Evolutionary conservation across 75 land plant species (phyloP), one percentile per base, ranked within the genome.

Genomic region (Pinus tabuliformis): DNA sequence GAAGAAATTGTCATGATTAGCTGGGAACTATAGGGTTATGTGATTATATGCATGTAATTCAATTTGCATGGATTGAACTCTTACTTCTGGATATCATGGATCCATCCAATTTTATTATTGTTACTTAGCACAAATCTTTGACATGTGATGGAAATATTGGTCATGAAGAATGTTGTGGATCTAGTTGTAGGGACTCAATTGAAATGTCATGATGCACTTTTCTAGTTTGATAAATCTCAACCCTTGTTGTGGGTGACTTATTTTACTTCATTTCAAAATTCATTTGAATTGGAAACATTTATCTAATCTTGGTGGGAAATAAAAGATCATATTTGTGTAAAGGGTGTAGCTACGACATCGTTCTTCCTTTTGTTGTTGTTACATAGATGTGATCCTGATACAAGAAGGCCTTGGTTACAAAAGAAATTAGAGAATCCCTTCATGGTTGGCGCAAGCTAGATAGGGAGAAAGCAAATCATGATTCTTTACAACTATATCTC

Each of bases 211-310:
- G 99, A 96, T 80, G 90, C 86, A 36, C 87, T 93, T 16, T 96
- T 96, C 59, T 96, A 97, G 99, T 96, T 96, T 77, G 81, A 84
- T 20, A 88, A 83, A 66, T 97, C 99, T 15, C 79, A 74, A 73
- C 79, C 90, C 17, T 28, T 93, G 28, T 76, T 96, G 28, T 84
- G 84, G 63, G 62, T 91, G 64, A 83, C 91, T 33, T 94, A 96
- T 62, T 96, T 96, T 74, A 88, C 91, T 12, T 87, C 93, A 33
- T 96, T 96, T 85, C 99, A 95, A 96, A 95, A 95, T 82, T 91
- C 98, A 7, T 95, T 92, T 81, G 95, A 95, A 79, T 88, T 95
- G 89, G 93, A 95, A 58, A 78, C 89, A 33, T 95, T 92, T 79
- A 73, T 95, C 36, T 95, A 95, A 95, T 86, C 88, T 16, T 76